Conservation (phyloP, 805 yeast species). For the Candida oleophila region DNA sequence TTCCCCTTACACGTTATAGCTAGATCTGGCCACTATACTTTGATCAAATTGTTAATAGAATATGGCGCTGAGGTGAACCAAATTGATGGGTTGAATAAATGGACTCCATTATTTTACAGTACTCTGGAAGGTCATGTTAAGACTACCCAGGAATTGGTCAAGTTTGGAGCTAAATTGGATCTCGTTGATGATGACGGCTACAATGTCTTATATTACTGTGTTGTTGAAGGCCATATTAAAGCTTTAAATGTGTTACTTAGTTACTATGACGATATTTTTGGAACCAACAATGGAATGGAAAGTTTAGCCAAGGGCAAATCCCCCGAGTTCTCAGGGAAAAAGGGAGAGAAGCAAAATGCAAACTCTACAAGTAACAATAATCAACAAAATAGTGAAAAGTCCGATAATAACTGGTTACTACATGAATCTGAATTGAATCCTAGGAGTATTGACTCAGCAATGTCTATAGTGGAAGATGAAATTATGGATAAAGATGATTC, state of each 20-base stretch:
- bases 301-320: not conserved
- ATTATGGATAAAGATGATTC: slow-evolving; percentile 29
- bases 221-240: slow-evolving; percentile 90
- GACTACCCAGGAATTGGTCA: slow-evolving; percentile 69
- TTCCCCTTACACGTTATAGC: slow-evolving; percentile 88
- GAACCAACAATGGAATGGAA: slow-evolving; percentile 1
- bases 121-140: slow-evolving; percentile 78
- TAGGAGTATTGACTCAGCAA: slow-evolving; percentile 11
- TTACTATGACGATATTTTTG: slow-evolving; percentile 21
- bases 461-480: slow-evolving; percentile 25
- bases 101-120: slow-evolving; percentile 93
- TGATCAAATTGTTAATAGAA: slow-evolving; percentile 67
- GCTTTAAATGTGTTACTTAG: slow-evolving; percentile 69
- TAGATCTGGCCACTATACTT: slow-evolving; percentile 69
- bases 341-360: not conserved
- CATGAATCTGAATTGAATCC: slow-evolving; percentile 1
- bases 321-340: not conserved
- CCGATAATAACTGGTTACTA: not conserved
- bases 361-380: not conserved
- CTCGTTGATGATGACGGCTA: slow-evolving; percentile 76
- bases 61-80: slow-evolving; percentile 75
- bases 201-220: slow-evolving; percentile 83
- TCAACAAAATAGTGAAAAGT: not conserved
- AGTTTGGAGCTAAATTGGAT: slow-evolving; percentile 67
- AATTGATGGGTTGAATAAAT: slow-evolving; percentile 80